Base-by-base conservation (phyloP, 73 alveolate genomes). In the Paramecium biaurelia region DNA sequence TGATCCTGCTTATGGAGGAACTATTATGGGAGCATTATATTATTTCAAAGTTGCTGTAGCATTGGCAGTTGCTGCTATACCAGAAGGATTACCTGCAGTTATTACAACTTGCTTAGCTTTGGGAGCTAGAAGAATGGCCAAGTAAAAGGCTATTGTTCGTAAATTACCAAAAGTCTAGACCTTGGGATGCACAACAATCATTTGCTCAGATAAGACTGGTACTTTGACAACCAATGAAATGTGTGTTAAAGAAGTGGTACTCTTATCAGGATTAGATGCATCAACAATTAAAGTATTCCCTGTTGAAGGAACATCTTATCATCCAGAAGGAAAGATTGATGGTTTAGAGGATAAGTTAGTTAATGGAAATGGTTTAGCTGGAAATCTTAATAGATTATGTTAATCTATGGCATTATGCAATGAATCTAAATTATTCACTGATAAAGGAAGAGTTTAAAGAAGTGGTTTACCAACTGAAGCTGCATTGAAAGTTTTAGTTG, bases 61-160 rank as follows among this genome's bases (percentile, higher is more conserved):
- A 32, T 96, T 98, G 9, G 99, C 99, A 23, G 99, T 98, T 23
- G 99, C 99, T 8, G 99, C 99, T 35, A 97, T 98, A 56, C 99
- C 99, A 1, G 99, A 98, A 93, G 99, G 99, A 15, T 97, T 98
- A 42, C 99, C 99, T 8, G 99, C 99, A n/a, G 99, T 98, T 21
- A 98, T 98, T 85, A 98, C 99, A 10, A 98, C 99, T 35, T 97
- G 99, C 93, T 87, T 97, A 59, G 99, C 99, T 59, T 94, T 97
- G 23, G 98, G 99, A 82, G 94, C 99, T 5, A 93, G 99, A 89
- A 93, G 97, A 85, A 85, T 92, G 92, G 95, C 95, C 6, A 92
- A 92, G 35, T 67, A 92, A 63, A 92, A 92, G 24, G 95, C 95
- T 57, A 57, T 85, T n/a, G 59, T 90, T 56, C 28, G 96, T 24